Evolutionary conservation across 768 basidiomycete species (phyloP), one percentile per base, ranked within the genome.

Genomic region (Suillus luteus): DNA sequence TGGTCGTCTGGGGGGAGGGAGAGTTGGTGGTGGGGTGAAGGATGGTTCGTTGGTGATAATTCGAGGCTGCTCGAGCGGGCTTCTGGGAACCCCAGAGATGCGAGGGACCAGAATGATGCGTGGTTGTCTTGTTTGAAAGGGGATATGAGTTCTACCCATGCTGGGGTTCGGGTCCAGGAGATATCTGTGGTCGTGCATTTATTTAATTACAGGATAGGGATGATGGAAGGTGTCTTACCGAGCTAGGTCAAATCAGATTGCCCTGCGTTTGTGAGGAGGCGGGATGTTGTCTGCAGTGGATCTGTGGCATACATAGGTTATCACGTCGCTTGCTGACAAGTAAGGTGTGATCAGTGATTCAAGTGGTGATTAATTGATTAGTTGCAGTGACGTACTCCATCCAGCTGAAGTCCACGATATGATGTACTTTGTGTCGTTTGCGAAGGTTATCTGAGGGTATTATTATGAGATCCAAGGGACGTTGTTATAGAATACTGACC

Each of bases 331-430:
- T 9, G 89, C 89, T 90, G 66, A 27, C 58, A 27, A 27, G 55
- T 38, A 33, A 41, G 31, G 27, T 27, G 61, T 64, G 55, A 66
- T 64, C 51, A 40, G 55, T 11, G 12, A 22, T n/a, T 17, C 24
- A 33, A 38, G 3, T 37, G 15, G 11, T 19, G 11, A 12, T 9
- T 37, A 31, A 19, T 41, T 19, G 11, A 12, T 9, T 37, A 31
- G 24, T 41, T 27, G 15, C 15, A 31, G 14, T 35, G 35, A 81
- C 86, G 67, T 70, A 86, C 85, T 90, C 90, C 90, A 92, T 48
- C 90, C 90, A 19, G 89, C 88, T 40, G 86, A 85, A 46, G 85
- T 77, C 88, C 88, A 92, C 12, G 88, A 88, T 1, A 88, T 87
- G 63, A 92, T 84, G 65, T 91, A 92, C 66, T 86, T 80, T 2